Conservation (phyloP, 2,329 filamentous ascomycete species). For the Aspergillus sp. region DNA sequence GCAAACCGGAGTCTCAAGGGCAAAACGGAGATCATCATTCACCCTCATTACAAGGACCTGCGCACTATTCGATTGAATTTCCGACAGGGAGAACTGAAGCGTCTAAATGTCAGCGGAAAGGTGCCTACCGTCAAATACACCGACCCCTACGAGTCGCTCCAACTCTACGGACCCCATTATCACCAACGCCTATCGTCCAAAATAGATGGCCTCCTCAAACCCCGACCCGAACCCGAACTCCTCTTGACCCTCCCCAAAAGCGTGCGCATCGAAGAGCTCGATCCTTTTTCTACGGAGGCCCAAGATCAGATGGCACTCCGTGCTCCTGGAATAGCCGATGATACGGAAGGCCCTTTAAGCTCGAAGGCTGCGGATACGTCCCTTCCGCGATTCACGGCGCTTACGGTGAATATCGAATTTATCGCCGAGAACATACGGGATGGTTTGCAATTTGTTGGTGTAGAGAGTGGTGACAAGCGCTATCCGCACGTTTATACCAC, state of each 20-base stretch:
- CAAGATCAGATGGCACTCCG: slow-evolving; percentile 46
- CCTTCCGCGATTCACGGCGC: slow-evolving; percentile 55
- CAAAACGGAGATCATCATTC: slow-evolving; percentile 77
- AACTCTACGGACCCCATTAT: slow-evolving; percentile 62
- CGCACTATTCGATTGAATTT: slow-evolving; percentile 60
- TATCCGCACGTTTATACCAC: slow-evolving; percentile 92
- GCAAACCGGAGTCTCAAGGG: slow-evolving; percentile 71
- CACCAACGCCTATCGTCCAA: slow-evolving; percentile 75
- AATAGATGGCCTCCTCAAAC: slow-evolving; percentile 58
- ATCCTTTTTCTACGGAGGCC: slow-evolving; percentile 52
- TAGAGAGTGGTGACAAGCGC: slow-evolving; percentile 73
- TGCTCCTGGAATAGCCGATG: slow-evolving; percentile 36
- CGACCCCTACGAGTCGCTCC: slow-evolving; percentile 48
- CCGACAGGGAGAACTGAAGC: slow-evolving; percentile 60
- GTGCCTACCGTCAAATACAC: slow-evolving; percentile 38
- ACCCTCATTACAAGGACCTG: slow-evolving; percentile 59
- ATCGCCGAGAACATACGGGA: slow-evolving; percentile 73
- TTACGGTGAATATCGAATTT: slow-evolving; percentile 74
- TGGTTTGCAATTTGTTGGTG: slow-evolving; percentile 86
- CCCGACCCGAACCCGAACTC: slow-evolving; percentile 57
- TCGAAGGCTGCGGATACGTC: slow-evolving; percentile 38
- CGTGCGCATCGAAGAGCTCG: slow-evolving; percentile 62
- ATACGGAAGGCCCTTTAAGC: slow-evolving; percentile 36
- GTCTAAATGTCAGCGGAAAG: slow-evolving; percentile 49
- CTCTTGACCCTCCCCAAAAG: slow-evolving; percentile 59